Percentiles rank a stretch among this genome's conserved stretches.
phyloP scores from a whole-genome alignment of 1,284 basidiomycete species.

The Microbotryum scabiosae region DNA sequence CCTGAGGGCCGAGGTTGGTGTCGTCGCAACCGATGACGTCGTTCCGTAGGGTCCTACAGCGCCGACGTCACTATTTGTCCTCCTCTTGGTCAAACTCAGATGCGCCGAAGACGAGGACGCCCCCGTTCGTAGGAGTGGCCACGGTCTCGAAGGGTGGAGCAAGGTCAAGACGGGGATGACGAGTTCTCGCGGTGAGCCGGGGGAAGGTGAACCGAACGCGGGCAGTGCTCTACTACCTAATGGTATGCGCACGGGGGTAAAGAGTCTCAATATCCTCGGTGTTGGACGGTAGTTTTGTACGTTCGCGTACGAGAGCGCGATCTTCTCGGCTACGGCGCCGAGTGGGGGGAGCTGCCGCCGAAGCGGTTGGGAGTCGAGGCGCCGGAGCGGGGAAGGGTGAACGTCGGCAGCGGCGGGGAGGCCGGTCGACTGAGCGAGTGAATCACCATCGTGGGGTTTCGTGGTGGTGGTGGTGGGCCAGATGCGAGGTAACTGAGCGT shows the following conservation, averaged over 20 bases:
- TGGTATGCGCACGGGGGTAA: slow-evolving; percentile 15
- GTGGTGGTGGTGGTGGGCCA: no score
- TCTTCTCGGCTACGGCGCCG: slow-evolving; percentile 24
- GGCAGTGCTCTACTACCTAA: neutral
- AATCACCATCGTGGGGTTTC: no score
- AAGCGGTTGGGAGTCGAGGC: slow-evolving; percentile 2
- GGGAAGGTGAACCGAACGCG: neutral
- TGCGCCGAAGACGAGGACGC: slow-evolving; percentile 1
- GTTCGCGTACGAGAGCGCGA: slow-evolving; percentile 23
- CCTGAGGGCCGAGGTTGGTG: neutral
- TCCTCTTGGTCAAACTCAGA: no score
- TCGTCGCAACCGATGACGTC: neutral
- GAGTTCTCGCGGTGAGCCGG: slow-evolving; percentile 9
- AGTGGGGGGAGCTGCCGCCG: neutral
- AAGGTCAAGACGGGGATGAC: slow-evolving; percentile 21
- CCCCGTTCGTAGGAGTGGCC: neutral
- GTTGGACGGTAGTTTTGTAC: neutral
- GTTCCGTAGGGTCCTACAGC: no score
- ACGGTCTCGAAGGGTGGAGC: slow-evolving; percentile 15
- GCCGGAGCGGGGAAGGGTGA: neutral
- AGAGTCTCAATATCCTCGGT: neutral
- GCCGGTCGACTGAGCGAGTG: neutral
- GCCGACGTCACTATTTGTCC: no score
- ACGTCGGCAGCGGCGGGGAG: neutral
- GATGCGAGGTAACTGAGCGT: no score